Percentiles rank a stretch among this genome's conserved stretches.
phyloP scores from a whole-genome alignment of 2,329 filamentous ascomycete genomes.

The Ophiostoma angusticollis region DNA sequence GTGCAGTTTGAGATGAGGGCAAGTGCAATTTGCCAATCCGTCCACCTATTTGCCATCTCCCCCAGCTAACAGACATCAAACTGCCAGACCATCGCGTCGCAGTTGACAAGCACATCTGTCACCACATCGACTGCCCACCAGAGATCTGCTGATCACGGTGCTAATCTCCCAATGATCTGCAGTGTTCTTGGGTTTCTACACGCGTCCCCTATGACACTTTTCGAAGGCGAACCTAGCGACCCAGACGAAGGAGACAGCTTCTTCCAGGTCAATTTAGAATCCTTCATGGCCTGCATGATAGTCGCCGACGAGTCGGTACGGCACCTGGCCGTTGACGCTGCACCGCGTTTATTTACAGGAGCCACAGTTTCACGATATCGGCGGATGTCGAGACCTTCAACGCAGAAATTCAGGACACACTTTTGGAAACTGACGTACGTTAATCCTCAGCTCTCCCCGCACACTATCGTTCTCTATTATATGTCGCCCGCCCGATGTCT shows the following conservation, averaged over 20 bases:
- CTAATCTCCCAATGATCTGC: slow-evolving; percentile 31
- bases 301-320: slow-evolving; percentile 38
- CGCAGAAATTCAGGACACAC: slow-evolving; percentile 26
- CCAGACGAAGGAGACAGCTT: slow-evolving; percentile 24
- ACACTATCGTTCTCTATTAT: slow-evolving; percentile 2
- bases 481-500: too few relatives aligned
- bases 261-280: slow-evolving; percentile 34
- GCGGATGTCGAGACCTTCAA: slow-evolving; percentile 24
- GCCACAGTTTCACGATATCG: slow-evolving; percentile 24
- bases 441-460: background rate
- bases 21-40: too few relatives aligned
- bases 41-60: too few relatives aligned
- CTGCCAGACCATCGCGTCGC: slow-evolving; percentile 28
- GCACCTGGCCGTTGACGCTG: slow-evolving; percentile 33
- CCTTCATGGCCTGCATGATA: slow-evolving; percentile 41
- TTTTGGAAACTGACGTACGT: slow-evolving; percentile 42
- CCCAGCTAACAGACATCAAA: too few relatives aligned
- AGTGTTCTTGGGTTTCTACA: slow-evolving; percentile 46
- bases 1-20: slow-evolving; percentile 46
- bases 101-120: slow-evolving; percentile 26
- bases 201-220: slow-evolving; percentile 37
- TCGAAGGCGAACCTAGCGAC: slow-evolving; percentile 27
- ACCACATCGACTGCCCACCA: slow-evolving; percentile 27
- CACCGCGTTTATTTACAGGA: slow-evolving; percentile 33
- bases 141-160: slow-evolving; percentile 27